Percentiles rank a stretch among this genome's conserved stretches.
Conservation (phyloP, 1,284 basidiomycete species). For the Leccinum angustisporum region DNA sequence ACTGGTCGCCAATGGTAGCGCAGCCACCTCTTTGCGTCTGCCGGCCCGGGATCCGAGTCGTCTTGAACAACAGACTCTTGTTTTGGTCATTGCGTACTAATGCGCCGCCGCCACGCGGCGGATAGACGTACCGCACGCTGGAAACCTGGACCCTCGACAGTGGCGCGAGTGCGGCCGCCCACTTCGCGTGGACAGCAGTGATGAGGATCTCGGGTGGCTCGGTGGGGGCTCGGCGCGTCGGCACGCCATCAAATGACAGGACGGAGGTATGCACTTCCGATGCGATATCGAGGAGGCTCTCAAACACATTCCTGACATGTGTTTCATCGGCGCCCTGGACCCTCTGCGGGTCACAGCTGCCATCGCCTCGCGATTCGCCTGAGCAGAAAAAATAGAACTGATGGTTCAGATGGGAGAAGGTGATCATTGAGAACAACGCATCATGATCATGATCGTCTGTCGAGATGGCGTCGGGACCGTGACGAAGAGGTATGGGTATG, state of each 20-base stretch:
- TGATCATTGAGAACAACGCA: slow-evolving; percentile 17
- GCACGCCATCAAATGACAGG: neutral
- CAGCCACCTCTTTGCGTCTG: too few species aligned
- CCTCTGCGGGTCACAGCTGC: neutral
- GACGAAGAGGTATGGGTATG: neutral
- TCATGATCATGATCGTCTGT: neutral
- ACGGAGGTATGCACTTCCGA: neutral
- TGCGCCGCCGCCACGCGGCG: neutral
- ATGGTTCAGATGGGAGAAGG: slow-evolving; percentile 14
- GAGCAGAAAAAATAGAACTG: slow-evolving; percentile 24
- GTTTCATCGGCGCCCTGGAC: slow-evolving; percentile 7
- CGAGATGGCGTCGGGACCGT: neutral
- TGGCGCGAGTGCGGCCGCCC: slow-evolving; percentile 14
- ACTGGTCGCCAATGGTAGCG: too few species aligned
- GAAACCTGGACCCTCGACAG: slow-evolving; percentile 9
- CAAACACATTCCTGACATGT: slow-evolving; percentile 18
- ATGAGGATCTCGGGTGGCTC: slow-evolving; percentile 16
- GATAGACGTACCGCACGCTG: slow-evolving; percentile 8
- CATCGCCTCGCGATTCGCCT: neutral
- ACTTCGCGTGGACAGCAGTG: slow-evolving; percentile 17
- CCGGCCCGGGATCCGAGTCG: too few species aligned
- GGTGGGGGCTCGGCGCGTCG: neutral
- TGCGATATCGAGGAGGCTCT: slow-evolving; percentile 7
- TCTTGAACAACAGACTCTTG: neutral
- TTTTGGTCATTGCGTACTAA: neutral